A percentile compares a stretch with the other conserved stretches of the same genome.
Evolutionary conservation across 1,284 basidiomycete species (phyloP).

Genomic region (Garcileccinum viscosum): DNA sequence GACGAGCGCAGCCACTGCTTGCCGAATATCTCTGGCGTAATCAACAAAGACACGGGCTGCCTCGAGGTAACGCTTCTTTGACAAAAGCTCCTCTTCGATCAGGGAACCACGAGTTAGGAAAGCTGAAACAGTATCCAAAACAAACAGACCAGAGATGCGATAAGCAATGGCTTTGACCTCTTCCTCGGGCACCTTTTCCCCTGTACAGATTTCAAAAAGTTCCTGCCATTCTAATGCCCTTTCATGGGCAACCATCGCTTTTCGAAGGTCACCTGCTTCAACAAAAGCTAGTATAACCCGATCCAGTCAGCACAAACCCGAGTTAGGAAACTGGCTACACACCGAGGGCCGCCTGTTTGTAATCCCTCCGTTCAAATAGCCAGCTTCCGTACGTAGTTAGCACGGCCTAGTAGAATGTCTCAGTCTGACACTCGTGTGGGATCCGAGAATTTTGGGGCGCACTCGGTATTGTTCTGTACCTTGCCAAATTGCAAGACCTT

Average conservation of each 20-base stretch:
- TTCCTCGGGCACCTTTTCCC: constrained; percentile 50
- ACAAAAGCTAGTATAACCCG: constrained; percentile 65
- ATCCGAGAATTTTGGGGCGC: constrained; percentile 26
- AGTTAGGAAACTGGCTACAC: constrained; percentile 23
- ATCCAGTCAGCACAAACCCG: constrained; percentile 11
- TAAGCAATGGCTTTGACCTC: constrained; percentile 70
- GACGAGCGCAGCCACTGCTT: constrained; percentile 78
- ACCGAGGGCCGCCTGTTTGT: constrained; percentile 85
- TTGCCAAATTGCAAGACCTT: constrained; percentile 78
- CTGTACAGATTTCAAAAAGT: constrained; percentile 80
- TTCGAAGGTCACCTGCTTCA: constrained; percentile 64
- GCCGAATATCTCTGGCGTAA: constrained; percentile 82
- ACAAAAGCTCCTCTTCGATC: constrained; percentile 74
- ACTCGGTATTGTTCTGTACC: constrained; percentile 70
- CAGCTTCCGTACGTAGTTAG: constrained; percentile 87
- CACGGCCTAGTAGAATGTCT: constrained; percentile 50
- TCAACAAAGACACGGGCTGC: constrained; percentile 88
- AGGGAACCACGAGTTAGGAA: neutral
- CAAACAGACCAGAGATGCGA: constrained; percentile 73
- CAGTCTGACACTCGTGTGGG: constrained; percentile 7
- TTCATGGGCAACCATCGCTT: constrained; percentile 87
- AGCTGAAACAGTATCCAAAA: constrained; percentile 3
- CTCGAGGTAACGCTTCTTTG: constrained; percentile 81
- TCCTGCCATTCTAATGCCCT: constrained; percentile 89
- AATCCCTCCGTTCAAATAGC: constrained; percentile 85